Conservation (phyloP, 140 eudicot species). For the Bidens hawaiensis region DNA sequence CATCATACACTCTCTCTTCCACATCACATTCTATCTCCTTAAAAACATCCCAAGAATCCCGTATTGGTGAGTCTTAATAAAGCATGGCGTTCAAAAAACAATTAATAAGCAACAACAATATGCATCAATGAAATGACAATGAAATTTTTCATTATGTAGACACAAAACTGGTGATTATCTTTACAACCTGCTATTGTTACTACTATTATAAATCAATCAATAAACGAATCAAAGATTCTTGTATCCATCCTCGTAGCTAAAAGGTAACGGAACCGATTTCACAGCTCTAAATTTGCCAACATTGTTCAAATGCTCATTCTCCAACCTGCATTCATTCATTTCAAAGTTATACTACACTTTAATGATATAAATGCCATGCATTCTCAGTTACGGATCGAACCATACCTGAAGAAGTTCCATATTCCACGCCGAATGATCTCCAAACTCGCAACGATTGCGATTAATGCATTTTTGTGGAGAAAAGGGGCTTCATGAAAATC, state of each 20-base stretch:
- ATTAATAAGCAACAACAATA: too few relatives aligned
- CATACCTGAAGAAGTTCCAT: constrained; percentile 60
- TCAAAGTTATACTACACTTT: background rate
- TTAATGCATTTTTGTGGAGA: constrained; percentile 39
- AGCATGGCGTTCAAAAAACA: too few relatives aligned
- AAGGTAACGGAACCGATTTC: constrained; percentile 56
- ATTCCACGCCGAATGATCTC: constrained; percentile 61
- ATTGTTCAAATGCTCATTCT: constrained; percentile 59
- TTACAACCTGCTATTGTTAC: background rate
- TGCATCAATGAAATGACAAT: too few relatives aligned
- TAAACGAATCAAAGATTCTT: constrained; percentile 20
- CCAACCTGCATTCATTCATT: constrained; percentile 31
- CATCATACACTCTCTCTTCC: too few relatives aligned
- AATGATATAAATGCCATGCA: background rate
- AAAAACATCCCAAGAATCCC: too few relatives aligned
- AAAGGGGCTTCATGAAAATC: constrained; percentile 38
- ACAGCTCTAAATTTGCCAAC: constrained; percentile 52
- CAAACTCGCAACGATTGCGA: constrained; percentile 44
- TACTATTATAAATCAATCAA: background rate
- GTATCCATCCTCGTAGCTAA: constrained; percentile 38
- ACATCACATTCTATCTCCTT: too few relatives aligned
- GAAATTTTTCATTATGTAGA: too few relatives aligned
- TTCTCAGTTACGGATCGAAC: background rate
- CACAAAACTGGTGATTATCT: constrained; percentile 4
- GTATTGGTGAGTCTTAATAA: too few relatives aligned